phyloP scores from a whole-genome alignment of 768 basidiomycete genomes.

The Termitomyces sp. region DNA sequence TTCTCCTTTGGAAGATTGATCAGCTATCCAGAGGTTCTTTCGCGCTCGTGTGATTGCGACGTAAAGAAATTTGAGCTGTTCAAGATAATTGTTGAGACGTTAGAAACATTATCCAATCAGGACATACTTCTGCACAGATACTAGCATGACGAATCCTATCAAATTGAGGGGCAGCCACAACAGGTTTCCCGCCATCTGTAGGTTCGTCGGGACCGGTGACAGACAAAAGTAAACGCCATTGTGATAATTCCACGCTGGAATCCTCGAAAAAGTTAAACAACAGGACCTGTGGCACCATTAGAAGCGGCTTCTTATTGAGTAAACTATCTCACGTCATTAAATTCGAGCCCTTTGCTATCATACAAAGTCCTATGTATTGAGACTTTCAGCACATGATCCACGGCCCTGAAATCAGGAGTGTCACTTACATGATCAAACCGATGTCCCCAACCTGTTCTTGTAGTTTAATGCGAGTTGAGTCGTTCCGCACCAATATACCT shows the following conservation, averaged over 20 bases:
- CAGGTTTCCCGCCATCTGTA: neutral
- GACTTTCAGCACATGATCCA: neutral
- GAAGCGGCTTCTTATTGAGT: neutral
- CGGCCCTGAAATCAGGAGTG: neutral
- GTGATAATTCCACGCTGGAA: constrained; percentile 42
- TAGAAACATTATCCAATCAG: neutral
- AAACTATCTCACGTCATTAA: constrained; percentile 46
- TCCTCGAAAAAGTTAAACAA: constrained; percentile 74
- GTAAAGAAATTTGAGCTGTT: constrained; percentile 61
- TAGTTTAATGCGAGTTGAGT: constrained; percentile 43
- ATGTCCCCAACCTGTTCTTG: constrained; percentile 50
- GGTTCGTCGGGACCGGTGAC: constrained; percentile 20
- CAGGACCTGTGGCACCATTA: constrained; percentile 43
- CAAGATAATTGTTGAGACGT: neutral
- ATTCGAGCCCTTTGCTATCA: constrained; percentile 65
- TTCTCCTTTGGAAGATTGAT: constrained; percentile 49
- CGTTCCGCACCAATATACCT: constrained; percentile 71
- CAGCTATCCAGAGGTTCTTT: constrained; percentile 67
- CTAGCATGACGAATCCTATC: constrained; percentile 46
- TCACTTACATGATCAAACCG: constrained; percentile 51
- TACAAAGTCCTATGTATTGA: constrained; percentile 46
- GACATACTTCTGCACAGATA: constrained; percentile 53
- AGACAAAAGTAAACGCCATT: constrained; percentile 59
- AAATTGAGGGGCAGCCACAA: constrained; percentile 36
- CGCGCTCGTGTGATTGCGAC: constrained; percentile 69